Base-by-base conservation (phyloP, 208 protist genomes). In the Acanthamoeba triangularis region DNA sequence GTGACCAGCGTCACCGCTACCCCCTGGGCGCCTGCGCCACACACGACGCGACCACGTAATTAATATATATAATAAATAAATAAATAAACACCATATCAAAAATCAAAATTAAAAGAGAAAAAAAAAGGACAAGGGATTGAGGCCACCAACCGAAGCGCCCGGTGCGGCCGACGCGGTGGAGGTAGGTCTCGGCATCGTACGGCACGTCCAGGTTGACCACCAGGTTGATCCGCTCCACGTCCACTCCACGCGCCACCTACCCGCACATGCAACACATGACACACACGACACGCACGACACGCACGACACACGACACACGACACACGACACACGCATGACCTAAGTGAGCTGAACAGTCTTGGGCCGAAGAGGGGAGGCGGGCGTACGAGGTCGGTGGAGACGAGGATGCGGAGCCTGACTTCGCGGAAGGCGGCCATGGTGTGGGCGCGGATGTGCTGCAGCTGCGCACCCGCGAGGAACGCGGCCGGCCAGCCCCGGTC, bases 111-210 rank as follows among this genome's bases (percentile, higher is more conserved):
- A n/a, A n/a, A n/a, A n/a, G n/a, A n/a, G n/a, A n/a, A 61, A 33
- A 23, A 61, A 87, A 18, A 87, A 30, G n/a, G n/a, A n/a, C n/a
- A n/a, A n/a, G n/a, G n/a, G n/a, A n/a, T 1, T n/a, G 25, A 63
- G 30, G 44, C 8, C 80, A 61, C 23, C 3, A 59, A 90, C 95
- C 93, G 35, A 97, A 97, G 91, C 96, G 88, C 49, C 96, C 96
- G 30, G 96, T 96, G 65, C 96, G 85, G 33, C 96, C 96, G 47
- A 97, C 95, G 44, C 96, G 67, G 87, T 97, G 96, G 28, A 97
- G 90, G 63, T 97, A 97, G 23, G 95, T 97, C 87, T 97, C 96
- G 18, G 61, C 78, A 54, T 97, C 93, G 61, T 76, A 76, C 5
- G 95, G 95, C 37, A 96, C n/a, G 33, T 95, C 95, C 59, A 91